phyloP scores from a whole-genome alignment of 805 yeast genomes.

The Nakazawaea wyomingensis region DNA sequence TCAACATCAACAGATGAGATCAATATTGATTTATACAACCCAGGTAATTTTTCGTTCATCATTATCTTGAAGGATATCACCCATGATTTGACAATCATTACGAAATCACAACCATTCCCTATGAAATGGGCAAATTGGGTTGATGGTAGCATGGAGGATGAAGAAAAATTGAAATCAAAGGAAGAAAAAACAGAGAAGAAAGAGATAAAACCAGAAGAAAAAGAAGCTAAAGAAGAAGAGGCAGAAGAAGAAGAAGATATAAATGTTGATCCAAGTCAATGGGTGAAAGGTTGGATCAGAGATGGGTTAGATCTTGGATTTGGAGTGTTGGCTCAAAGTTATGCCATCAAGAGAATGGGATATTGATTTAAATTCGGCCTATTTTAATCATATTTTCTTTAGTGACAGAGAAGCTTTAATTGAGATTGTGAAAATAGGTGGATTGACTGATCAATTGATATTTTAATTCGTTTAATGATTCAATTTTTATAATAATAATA shows the following conservation, averaged over 20 bases:
- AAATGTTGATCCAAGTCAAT: conserved; percentile 67
- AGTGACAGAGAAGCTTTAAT: too few species aligned
- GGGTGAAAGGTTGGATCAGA: conserved; percentile 77
- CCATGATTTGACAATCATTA: conserved; percentile 66
- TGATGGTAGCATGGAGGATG: conserved; percentile 33
- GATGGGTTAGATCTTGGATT: conserved; percentile 74
- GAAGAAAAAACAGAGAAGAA: not conserved
- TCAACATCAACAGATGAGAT: conserved; percentile 24
- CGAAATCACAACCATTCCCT: conserved; percentile 89
- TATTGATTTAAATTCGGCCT: too few species aligned
- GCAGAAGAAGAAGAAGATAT: conserved; percentile 20
- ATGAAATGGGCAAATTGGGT: conserved; percentile 91
- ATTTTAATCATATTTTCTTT: too few species aligned
- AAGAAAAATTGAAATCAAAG: not conserved
- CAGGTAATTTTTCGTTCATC: conserved; percentile 67
- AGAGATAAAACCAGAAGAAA: conserved; percentile 5
- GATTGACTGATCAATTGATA: too few species aligned
- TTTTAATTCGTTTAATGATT: too few species aligned
- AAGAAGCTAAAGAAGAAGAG: conserved; percentile 19
- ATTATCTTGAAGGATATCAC: conserved; percentile 73
- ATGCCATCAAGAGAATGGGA: conserved; percentile 89
- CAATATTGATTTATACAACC: conserved; percentile 39
- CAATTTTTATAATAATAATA: too few species aligned
- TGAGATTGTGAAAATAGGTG: too few species aligned
- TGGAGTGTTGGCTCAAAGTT: conserved; percentile 86